Evolutionary conservation across 805 yeast species (phyloP), one percentile per base, ranked within the genome.

Genomic region (Candida saitoana): DNA sequence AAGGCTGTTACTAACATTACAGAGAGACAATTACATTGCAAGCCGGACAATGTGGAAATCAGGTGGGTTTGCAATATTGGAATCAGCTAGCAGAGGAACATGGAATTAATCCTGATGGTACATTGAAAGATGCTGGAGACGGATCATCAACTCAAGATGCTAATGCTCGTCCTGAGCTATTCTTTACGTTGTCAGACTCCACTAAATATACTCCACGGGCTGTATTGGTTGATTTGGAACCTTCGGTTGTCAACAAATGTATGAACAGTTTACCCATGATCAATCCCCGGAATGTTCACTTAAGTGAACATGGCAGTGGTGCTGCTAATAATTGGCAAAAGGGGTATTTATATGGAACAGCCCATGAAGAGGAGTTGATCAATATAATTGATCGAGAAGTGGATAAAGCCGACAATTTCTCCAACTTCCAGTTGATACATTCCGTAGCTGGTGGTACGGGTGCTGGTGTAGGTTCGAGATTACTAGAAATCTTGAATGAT

Each of bases 361-460:
- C 69, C 35, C 76, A 84, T 48, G 75, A 75, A 41, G 96, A 88
- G 39, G 80, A 79, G n/a, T 68, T 95, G 31, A 50, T 86, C 42
- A 91, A 88, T 52, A 79, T 89, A 75, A 73, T 93, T 18, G 96
- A 89, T 55, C 74, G 93, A 42, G 97, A 93, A 54, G 73, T 89
- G 32, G 99, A 93, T 56, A 82, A 85, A 24, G 83, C 96, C 50
- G 98, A 95, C 48, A 84, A 84, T 42, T 67, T 89, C 40, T 93
- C 90, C 49, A 95, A 95, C 4, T 93, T 93, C 60, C 96, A 89
- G 68, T 65, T 93, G 49, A 62, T 90, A 39, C 99, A 93, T 63
- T 85, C 96, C 3, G 95, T 93, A 3, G 98, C 97, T 0, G 99
- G 99, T 29, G 99, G 99, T 31, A 93, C 99, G 0, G 99, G 99